phyloP scores from a whole-genome alignment of 306 rosid genomes.

The Mucuna pruriens region DNA sequence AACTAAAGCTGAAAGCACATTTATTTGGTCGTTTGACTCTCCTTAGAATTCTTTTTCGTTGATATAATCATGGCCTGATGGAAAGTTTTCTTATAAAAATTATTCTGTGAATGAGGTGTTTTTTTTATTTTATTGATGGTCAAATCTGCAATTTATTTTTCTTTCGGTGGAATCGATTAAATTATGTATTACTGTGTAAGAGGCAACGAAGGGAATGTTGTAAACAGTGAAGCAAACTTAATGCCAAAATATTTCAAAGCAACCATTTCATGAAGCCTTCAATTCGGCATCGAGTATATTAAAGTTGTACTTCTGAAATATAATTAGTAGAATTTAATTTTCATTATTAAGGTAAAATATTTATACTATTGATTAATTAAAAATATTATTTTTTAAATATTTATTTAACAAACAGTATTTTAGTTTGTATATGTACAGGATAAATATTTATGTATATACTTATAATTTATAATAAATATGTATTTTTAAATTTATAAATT shows the following conservation, averaged over 20 bases:
- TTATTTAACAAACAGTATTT: too few species aligned
- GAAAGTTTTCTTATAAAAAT: not conserved
- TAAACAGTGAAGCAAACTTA: not conserved
- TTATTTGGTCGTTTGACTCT: slow-evolving; percentile 5
- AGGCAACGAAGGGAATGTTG: not conserved
- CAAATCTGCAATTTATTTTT: not conserved
- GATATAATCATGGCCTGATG: not conserved
- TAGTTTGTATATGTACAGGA: too few species aligned
- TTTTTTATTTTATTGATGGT: not conserved
- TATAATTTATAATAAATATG: too few species aligned
- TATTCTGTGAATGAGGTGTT: not conserved
- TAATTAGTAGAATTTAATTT: too few species aligned
- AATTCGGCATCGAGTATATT: too few species aligned
- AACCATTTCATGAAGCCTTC: too few species aligned
- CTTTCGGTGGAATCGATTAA: not conserved
- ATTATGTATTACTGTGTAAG: not conserved
- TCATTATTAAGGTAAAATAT: too few species aligned
- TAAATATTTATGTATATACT: too few species aligned
- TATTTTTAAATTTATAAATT: too few species aligned
- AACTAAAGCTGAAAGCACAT: slow-evolving; percentile 7
- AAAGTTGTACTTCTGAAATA: too few species aligned
- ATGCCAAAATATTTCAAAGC: not conserved
- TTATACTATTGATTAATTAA: too few species aligned
- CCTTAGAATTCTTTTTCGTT: not conserved
- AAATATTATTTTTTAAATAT: too few species aligned